These are phyloP conservation scores for Stentor roeselii DNA, from an alignment of 73 alveolate species.

Conservation along the genomic window DNA sequence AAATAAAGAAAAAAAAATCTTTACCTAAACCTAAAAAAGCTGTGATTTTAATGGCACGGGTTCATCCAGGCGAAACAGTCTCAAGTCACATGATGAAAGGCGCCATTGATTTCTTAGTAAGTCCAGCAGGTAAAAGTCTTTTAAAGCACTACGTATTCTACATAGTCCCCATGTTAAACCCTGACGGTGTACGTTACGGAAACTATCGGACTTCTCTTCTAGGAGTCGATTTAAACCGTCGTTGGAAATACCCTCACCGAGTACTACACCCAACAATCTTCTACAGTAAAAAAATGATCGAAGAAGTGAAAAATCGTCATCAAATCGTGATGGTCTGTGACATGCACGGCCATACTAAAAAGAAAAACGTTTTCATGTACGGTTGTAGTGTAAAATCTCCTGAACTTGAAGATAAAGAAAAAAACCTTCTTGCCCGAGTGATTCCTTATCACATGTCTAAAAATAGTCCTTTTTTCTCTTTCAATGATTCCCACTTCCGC, in stretches of 20 bases:
- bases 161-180: constrained; percentile 99
- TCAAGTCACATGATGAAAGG: constrained; percentile 60
- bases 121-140: constrained; percentile 68
- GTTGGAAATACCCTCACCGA: constrained; percentile 96
- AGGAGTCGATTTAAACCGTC: constrained; percentile 98
- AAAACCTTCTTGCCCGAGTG: constrained; percentile 65
- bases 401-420: background rate
- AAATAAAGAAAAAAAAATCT: background rate
- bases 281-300: constrained; percentile 88
- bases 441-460: constrained; percentile 83
- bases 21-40: constrained; percentile 51
- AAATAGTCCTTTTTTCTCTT: constrained; percentile 75
- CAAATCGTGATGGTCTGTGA: constrained; percentile 96
- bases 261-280: constrained; percentile 94
- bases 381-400: constrained; percentile 27
- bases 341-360: constrained; percentile 99
- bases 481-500: constrained; percentile 84
- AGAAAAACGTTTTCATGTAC: constrained; percentile 39
- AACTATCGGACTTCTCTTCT: constrained; percentile 77
- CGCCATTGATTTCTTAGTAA: constrained; percentile 87
- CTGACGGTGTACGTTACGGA: constrained; percentile 99
- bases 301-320: constrained; percentile 87
- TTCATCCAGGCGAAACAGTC: constrained; percentile 99
- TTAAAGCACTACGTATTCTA: constrained; percentile 78
- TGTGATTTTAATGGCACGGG: constrained; percentile 88